phyloP scores from a whole-genome alignment of 257 asterid genomes.

The Asclepias syriaca region DNA sequence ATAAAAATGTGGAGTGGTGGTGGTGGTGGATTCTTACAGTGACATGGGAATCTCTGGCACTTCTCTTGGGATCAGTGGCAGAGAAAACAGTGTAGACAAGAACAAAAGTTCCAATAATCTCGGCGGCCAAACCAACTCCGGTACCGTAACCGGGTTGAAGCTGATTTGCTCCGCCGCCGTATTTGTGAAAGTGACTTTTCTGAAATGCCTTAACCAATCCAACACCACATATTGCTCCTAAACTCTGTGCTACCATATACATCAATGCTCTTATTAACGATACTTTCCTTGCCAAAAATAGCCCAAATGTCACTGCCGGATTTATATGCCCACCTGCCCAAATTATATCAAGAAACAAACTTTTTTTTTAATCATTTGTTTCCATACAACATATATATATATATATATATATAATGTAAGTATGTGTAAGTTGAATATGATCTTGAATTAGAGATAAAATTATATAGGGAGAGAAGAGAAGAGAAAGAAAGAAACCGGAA shows the following conservation, averaged over 20 bases:
- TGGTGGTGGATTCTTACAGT: slow-evolving; percentile 35
- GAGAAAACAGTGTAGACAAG: slow-evolving; percentile 45
- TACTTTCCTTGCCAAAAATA: slow-evolving; percentile 42
- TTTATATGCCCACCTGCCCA: slow-evolving; percentile 45
- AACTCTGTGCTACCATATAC: slow-evolving; percentile 44
- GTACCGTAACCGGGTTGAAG: slow-evolving; percentile 27
- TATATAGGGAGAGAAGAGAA: background rate
- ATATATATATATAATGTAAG: no score
- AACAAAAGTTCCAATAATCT: slow-evolving; percentile 39
- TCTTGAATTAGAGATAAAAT: no score
- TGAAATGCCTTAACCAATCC: slow-evolving; percentile 38
- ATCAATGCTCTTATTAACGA: slow-evolving; percentile 34
- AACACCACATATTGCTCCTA: slow-evolving; percentile 46
- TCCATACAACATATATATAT: no score
- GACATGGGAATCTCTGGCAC: slow-evolving; percentile 49
- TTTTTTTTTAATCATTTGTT: no score
- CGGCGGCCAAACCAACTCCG: slow-evolving; percentile 34
- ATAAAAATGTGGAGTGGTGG: background rate
- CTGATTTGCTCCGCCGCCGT: slow-evolving; percentile 40
- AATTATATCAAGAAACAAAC: background rate
- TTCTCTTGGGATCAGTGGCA: slow-evolving; percentile 55
- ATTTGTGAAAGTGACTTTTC: slow-evolving; percentile 18
- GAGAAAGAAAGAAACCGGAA: slow-evolving; percentile 15
- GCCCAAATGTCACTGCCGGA: slow-evolving; percentile 48
- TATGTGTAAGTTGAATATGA: no score